These are phyloP conservation scores for Verruconis gallopava DNA, from an alignment of 2,329 filamentous ascomycete genomes.

Conservation along the genomic window DNA sequence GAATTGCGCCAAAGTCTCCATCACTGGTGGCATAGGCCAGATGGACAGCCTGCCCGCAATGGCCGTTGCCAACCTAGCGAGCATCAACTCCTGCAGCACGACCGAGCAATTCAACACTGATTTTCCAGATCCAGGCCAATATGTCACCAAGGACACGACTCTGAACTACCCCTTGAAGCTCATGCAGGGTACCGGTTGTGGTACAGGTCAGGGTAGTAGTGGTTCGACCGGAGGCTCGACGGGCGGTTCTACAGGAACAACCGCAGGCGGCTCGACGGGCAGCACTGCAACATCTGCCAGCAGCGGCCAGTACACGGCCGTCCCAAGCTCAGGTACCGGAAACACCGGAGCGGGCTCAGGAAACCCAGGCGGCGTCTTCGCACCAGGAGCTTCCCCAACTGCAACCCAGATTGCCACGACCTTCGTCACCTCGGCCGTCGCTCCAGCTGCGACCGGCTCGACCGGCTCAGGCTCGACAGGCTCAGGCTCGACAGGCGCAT, in stretches of 20 bases:
- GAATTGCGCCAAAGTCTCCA: conserved; percentile 71
- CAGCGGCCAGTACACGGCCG: conserved; percentile 11
- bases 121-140: conserved; percentile 56
- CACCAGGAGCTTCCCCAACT: conserved; percentile 16
- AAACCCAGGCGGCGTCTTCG: conserved; percentile 15
- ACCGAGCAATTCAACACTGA: conserved; percentile 41
- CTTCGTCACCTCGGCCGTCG: conserved; percentile 2
- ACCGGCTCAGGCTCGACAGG: background rate
- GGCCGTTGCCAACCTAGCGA: conserved; percentile 57
- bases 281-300: conserved; percentile 9
- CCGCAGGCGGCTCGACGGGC: background rate
- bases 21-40: conserved; percentile 43
- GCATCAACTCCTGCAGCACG: conserved; percentile 41
- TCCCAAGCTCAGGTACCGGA: conserved; percentile 5
- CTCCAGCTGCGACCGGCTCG: background rate
- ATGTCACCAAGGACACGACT: conserved; percentile 32
- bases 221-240: background rate
- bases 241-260: background rate
- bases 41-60: conserved; percentile 56
- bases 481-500: background rate
- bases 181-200: conserved; percentile 20
- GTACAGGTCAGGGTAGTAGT: conserved; percentile 17
- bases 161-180: conserved; percentile 28
- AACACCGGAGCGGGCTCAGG: conserved; percentile 9
- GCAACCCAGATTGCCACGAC: conserved; percentile 6